Base-by-base conservation (phyloP, 179 eudicot species). In the Nepenthes alata region DNA sequence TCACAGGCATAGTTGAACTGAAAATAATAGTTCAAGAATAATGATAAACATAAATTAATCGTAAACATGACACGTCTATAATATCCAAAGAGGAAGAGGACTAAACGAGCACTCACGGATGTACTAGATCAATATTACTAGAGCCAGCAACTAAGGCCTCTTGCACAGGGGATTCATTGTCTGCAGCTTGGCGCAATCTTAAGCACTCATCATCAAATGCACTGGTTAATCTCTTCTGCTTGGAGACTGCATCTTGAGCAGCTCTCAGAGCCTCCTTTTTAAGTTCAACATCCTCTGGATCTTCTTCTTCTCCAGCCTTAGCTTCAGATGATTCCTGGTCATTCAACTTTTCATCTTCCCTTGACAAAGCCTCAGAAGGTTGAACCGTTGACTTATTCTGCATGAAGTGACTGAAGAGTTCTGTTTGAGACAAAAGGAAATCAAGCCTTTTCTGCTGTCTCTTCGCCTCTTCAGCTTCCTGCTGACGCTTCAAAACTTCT, bases 371-470 rank as follows among this genome's bases (percentile, higher is more conserved):
- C 59, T 82, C 96, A 49, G 89, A 75, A 11, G 88, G 70, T 53
- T 81, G 86, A 57, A 70, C 67, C 64, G 80, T 69, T 57, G 89
- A 58, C 79, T 89, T 93, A 70, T 93, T 93, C 66, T 90, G 96
- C 98, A 93, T 93, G 74, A 93, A 93, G 72, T 93, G 98, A 70
- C 98, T 89, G 68, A 81, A 93, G 54, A 93, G 86, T 79, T 93
- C 98, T 52, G 98, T 93, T 73, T 93, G 98, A 51, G 97, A 88
- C 74, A 91, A 61, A 51, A 91, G 83, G 68, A 90, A 90, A 70
- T 91, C 91, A 59, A 91, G 90, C 78, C 97, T 82, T 72, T 91
- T 91, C 74, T 91, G 86, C 61, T 88, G 96, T 72, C 97, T 81
- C 74, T 78, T 85, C 38, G 94, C 90, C 74, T 91, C 98, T 70